Base-by-base conservation (phyloP, 2,329 filamentous ascomycete species). In the Aspergillus felis region DNA sequence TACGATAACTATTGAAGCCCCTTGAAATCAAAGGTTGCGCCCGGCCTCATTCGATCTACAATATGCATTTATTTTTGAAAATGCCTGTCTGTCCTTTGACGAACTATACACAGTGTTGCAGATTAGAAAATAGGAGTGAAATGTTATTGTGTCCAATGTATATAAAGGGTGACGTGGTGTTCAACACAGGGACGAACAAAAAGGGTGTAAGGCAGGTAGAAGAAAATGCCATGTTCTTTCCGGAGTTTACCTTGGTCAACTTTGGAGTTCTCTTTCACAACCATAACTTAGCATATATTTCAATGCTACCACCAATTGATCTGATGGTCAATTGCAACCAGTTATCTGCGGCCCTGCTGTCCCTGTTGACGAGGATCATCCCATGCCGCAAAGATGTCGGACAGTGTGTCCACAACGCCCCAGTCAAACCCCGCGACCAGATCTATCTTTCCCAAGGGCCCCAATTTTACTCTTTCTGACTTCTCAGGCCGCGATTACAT, bases 401-500 rank as follows among this genome's bases (percentile, higher is more conserved):
- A 76, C 64, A 71, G 68, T 67, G 67, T 67, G 61, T 72, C 72
- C 60, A 64, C 76, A 35, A 75, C 72, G 57, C 77, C 76, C 53
- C 74, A 76, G 28, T 67, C 74, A 41, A 71, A 66, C 60, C 65
- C 73, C 60, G 81, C 80, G 59, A 82, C 84, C 66, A 83, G 87
- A 76, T 82, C 86, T 64, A 82, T 92, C 70, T 93, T 90, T 71
- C 88, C 89, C 57, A 86, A 86, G 74, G 90, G 88, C 42, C 90
- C 91, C 59, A 88, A 83, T 73, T 97, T 97, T 78, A 91, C 87
- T 9, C 82, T 97, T 60, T 91, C 96, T 48, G 92, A 92, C 77
- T 91, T 92, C 76, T 90, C 90, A 57, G 90, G 82, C 72, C 90
- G 90, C 68, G 94, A 97, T 77, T 99, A 97, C 71, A 97, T 97